These are phyloP conservation scores for Puccinia novopanici DNA, from an alignment of 1,284 basidiomycete species.

Conservation along the genomic window DNA sequence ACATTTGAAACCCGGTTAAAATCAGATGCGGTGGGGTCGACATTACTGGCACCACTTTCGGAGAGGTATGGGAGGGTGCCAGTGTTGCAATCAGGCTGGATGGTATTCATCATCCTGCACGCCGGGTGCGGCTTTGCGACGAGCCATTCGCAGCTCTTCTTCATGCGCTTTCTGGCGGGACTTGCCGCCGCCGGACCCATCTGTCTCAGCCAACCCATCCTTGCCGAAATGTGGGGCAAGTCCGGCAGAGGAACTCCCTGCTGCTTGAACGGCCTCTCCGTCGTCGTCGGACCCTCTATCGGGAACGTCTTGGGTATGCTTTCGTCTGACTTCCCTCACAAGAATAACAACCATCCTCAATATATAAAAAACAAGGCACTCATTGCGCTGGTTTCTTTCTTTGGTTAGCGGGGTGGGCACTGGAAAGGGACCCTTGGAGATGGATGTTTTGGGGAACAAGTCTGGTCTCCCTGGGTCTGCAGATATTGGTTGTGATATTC, in stretches of 20 bases:
- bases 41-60: conserved; percentile 33
- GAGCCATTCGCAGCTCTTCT: conserved; percentile 12
- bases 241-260: conserved; percentile 8
- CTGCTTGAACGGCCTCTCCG: not conserved
- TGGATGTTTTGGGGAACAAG: conserved; percentile 38
- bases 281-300: conserved; percentile 25
- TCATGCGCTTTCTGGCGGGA: conserved; percentile 17
- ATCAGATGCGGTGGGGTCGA: conserved; percentile 19
- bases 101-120: conserved; percentile 23
- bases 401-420: conserved; percentile 14
- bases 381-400: not conserved
- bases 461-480: not conserved
- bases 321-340: not conserved
- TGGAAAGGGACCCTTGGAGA: conserved; percentile 23
- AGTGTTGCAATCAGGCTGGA: conserved; percentile 9
- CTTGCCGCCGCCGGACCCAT: conserved; percentile 20
- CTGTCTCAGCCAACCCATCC: conserved; percentile 18
- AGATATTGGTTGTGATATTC: conserved; percentile 26
- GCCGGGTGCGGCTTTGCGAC: conserved; percentile 28
- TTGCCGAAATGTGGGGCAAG: conserved; percentile 39
- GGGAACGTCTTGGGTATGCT: conserved; percentile 24
- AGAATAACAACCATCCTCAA: no score
- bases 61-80: conserved; percentile 37
- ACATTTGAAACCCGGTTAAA: not conserved
- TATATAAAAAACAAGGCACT: no score